Percentiles rank a stretch among this genome's conserved stretches.
These are phyloP conservation scores for Trypanosoma grayi DNA, from an alignment of 208 protist species.

Conservation along the genomic window DNA sequence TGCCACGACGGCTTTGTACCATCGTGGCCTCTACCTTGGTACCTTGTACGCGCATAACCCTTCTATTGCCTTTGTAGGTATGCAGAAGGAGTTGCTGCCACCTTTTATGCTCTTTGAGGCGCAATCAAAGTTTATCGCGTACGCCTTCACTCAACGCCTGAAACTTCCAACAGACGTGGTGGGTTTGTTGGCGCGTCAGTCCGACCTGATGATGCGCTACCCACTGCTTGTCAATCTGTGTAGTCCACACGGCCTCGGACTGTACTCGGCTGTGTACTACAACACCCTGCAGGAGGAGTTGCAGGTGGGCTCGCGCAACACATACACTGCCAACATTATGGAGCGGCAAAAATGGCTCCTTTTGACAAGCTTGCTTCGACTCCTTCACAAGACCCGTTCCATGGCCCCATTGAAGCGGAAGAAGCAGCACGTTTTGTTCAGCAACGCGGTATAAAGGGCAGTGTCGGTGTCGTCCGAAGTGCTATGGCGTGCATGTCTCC, in stretches of 20 bases:
- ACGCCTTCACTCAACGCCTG: conserved; percentile 71
- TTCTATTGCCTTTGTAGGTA: conserved; percentile 76
- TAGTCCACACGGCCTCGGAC: conserved; percentile 40
- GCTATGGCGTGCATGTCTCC: neutral
- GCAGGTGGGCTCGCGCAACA: conserved; percentile 70
- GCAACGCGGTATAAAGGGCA: conserved; percentile 65
- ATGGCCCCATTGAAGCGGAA: conserved; percentile 86
- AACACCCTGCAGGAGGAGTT: conserved; percentile 80
- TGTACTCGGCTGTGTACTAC: conserved; percentile 83
- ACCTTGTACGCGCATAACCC: conserved; percentile 56
- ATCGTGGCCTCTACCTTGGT: conserved; percentile 71
- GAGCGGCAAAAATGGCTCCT: conserved; percentile 69
- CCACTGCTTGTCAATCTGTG: conserved; percentile 42
- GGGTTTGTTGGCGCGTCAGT: conserved; percentile 33
- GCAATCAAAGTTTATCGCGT: conserved; percentile 77
- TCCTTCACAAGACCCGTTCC: conserved; percentile 75
- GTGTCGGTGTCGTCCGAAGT: neutral
- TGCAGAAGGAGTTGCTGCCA: conserved; percentile 73
- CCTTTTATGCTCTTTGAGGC: conserved; percentile 85
- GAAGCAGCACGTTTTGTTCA: conserved; percentile 87
- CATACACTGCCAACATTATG: conserved; percentile 65
- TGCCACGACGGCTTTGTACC: neutral
- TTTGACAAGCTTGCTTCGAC: conserved; percentile 45
- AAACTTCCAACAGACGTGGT: conserved; percentile 33
- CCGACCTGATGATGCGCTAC: conserved; percentile 32